These are phyloP conservation scores for Cyberlindnera americana DNA, from an alignment of 805 yeast genomes.

Conservation along the genomic window DNA sequence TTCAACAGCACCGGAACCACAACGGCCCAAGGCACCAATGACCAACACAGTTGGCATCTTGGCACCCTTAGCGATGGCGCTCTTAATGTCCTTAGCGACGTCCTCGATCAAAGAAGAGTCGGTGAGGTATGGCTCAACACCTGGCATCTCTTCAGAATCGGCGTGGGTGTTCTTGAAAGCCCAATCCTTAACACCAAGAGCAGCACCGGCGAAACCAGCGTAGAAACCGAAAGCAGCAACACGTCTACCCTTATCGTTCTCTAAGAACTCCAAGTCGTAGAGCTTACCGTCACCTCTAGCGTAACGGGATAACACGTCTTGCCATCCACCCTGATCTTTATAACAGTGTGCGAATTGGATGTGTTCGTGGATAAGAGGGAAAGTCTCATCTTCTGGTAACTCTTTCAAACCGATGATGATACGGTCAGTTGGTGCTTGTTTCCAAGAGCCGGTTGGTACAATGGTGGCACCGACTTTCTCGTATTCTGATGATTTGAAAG, in stretches of 20 bases:
- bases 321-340: conserved; percentile 97
- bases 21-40: conserved; percentile 97
- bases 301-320: conserved; percentile 82
- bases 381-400: conserved; percentile 81
- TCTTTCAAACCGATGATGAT: conserved; percentile 93
- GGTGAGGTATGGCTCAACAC: conserved; percentile 77
- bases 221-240: conserved; percentile 99
- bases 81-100: conserved; percentile 55
- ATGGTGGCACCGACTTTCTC: conserved; percentile 76
- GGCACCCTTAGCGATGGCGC: conserved; percentile 59
- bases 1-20: conserved; percentile 96
- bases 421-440: conserved; percentile 82
- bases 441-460: conserved; percentile 95
- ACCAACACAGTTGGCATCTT: conserved; percentile 75
- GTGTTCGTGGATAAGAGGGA: conserved; percentile 94
- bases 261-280: conserved; percentile 92
- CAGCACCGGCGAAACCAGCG: conserved; percentile 99
- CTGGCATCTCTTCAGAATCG: conserved; percentile 67
- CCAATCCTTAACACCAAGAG: conserved; percentile 93
- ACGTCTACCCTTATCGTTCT: conserved; percentile 93
- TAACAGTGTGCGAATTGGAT: conserved; percentile 99
- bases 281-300: conserved; percentile 87
- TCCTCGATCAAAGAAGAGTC: conserved; percentile 73
- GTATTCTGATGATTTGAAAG: conserved; percentile 75
- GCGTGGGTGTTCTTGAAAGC: conserved; percentile 78